Evolutionary conservation across 2,329 filamentous ascomycete species (phyloP), one percentile per base, ranked within the genome.

Genomic region (Apiospora pterosperma): DNA sequence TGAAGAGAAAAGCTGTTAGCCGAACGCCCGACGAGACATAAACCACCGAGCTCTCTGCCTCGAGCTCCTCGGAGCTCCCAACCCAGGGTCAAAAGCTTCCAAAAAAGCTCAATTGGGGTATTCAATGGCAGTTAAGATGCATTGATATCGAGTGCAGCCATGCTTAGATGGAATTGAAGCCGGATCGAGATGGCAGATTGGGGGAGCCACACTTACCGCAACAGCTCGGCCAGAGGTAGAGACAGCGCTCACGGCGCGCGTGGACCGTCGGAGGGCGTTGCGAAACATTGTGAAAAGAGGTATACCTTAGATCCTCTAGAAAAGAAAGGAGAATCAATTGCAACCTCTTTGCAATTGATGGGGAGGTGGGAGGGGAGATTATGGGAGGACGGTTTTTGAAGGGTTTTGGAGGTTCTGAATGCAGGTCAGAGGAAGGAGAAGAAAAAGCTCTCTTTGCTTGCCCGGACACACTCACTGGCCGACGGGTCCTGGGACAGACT

Each of bases 251-350:
- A 95, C 92, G 83, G 92, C 91, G 87, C 94, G 93, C 86, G 91
- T 91, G 82, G 93, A 96, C 88, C 97, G 93, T 87, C 94, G 90
- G 85, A 98, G 88, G 87, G 95, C 94, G 90, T 92, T 97, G 86
- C 95, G 93, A 89, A 97, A 97, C 95, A 98, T 97, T 38, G 85
- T 80, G 86, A 74, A 74, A 76, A 55, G 82, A 85, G 82, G 80
- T 80, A 76, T 81, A 75, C 82, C 76, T 79, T 55, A 19, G 77
- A 77, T 80, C 82, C 78, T 80, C 80, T 78, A 77, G 78, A 80
- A 76, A 61, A 66, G 59, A 77, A 81, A 80, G 73, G 78, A 79
- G 80, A 81, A 82, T 81, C 87, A 89, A 89, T 88, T 88, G 86
- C 86, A 84, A 79, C 85, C 87, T 86, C 76, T 59, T 65, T 67